Conservation (phyloP, 805 yeast species). For the Sugiyamaella smithiae region DNA sequence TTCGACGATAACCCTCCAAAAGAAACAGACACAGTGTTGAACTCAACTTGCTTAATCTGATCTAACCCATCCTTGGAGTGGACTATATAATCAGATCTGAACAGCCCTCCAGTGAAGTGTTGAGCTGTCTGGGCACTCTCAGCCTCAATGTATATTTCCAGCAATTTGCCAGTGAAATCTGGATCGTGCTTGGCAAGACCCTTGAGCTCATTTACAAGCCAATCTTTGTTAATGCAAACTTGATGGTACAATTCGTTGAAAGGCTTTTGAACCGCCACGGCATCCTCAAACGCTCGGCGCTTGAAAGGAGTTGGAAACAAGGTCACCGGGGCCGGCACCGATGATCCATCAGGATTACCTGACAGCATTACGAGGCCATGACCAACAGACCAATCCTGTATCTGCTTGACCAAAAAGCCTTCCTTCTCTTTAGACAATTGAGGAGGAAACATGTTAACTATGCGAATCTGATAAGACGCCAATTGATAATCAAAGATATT, state of each 20-base stretch:
- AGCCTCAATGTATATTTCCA: slow-evolving; percentile 51
- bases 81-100: slow-evolving; percentile 86
- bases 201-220: slow-evolving; percentile 59
- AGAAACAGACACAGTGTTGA: slow-evolving; percentile 92
- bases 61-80: slow-evolving; percentile 39
- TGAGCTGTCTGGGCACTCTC: slow-evolving; percentile 48
- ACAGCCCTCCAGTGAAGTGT: slow-evolving; percentile 72
- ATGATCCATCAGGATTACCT: slow-evolving; percentile 47
- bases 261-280: slow-evolving; percentile 58
- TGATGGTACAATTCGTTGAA: slow-evolving; percentile 75
- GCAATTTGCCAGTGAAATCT: slow-evolving; percentile 80
- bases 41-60: slow-evolving; percentile 88
- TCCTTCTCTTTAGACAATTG: slow-evolving; percentile 16
- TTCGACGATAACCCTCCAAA: slow-evolving; percentile 87
- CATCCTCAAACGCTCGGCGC: slow-evolving; percentile 57
- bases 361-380: slow-evolving; percentile 85
- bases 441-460: slow-evolving; percentile 17
- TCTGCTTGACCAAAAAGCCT: slow-evolving; percentile 13
- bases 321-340: slow-evolving; percentile 79
- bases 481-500: too few species aligned
- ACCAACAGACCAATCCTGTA: slow-evolving; percentile 73
- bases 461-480: too few species aligned
- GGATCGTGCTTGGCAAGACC: slow-evolving; percentile 49
- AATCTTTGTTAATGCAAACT: slow-evolving; percentile 55
- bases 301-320: slow-evolving; percentile 90